Base-by-base conservation (phyloP, 345 rosid genomes). In the Brassica carinata region DNA sequence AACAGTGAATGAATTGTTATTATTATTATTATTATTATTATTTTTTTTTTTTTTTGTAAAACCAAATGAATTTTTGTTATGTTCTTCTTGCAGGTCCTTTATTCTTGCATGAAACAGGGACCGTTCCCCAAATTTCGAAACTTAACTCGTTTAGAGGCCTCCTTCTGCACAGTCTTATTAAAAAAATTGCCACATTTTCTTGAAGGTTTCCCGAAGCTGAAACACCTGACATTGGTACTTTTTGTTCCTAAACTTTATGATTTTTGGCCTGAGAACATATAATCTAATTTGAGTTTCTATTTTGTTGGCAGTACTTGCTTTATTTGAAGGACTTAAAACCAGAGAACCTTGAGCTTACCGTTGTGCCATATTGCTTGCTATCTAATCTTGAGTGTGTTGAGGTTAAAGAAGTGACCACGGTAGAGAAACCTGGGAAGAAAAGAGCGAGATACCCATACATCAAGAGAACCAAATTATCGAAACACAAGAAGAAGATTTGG, bases 131-230 rank as follows among this genome's bases (percentile, higher is more conserved):
- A 30, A 17, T 74, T 74, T 5, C 10, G 13, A 7, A 74, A 29
- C 30, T 27, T 74, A 10, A 15, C 13, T 15, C 63, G 59, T 64
- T 17, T 74, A 15, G 1, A 75, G 23, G 72, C 2, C 48, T 0
- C 1, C 5, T 9, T 51, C 18, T 11, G 4, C 1, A 10, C 48
- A 7, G 19, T 18, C 71, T 5, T 38, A 8, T 43, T 64, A 23
- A 29, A n/a, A 15, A 2, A 40, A 0, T 3, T 74, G 69, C 69
- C 26, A 10, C 0, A 3, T 2, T 45, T 74, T 29, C 77, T 74
- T 9, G 18, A 17, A 5, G 17, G 62, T 38, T 74, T n/a, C 26
- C 69, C 70, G 4, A 74, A 74, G 45, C 45, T 75, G 34, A 75
- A 75, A 64, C 66, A 3, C 51, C 33, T 30, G 43, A 64, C 31